Evolutionary conservation across 495 filamentous ascomycete genomes (phyloP).

Genomic region (Darksidea phi): DNA sequence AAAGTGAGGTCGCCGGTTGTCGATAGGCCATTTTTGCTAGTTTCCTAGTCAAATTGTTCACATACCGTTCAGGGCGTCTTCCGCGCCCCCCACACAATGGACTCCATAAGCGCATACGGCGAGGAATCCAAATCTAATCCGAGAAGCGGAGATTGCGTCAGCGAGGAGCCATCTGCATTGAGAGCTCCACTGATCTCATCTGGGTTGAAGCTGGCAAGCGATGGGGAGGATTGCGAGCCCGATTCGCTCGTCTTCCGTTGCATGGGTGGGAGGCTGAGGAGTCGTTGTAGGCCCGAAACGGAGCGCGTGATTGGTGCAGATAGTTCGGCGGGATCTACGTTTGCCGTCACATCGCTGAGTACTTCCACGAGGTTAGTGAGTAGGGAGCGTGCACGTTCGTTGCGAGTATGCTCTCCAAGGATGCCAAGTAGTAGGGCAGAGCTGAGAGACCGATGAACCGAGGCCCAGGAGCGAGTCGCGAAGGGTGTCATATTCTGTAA

Average conservation of each 20-base stretch:
- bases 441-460: conserved; percentile 63
- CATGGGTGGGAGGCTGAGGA: conserved; percentile 24
- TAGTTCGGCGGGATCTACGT: conserved; percentile 42
- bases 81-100: conserved; percentile 35
- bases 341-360: conserved; percentile 40
- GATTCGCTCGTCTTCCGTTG: conserved; percentile 12
- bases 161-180: conserved; percentile 22
- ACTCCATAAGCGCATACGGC: conserved; percentile 38
- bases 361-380: conserved; percentile 39
- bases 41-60: not conserved
- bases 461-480: conserved; percentile 64
- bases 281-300: conserved; percentile 37
- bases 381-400: conserved; percentile 41
- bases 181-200: conserved; percentile 33
- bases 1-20: not conserved
- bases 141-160: conserved; percentile 26
- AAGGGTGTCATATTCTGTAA: conserved; percentile 66
- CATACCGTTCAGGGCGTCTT: conserved; percentile 24
- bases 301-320: conserved; percentile 42
- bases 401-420: conserved; percentile 51
- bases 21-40: not conserved
- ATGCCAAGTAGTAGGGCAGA: conserved; percentile 66
- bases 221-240: conserved; percentile 28
- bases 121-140: conserved; percentile 31
- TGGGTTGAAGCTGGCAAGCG: conserved; percentile 14